A percentile compares a stretch with the other conserved stretches of the same genome.
Conservation (phyloP, 1,284 basidiomycete genomes). For the Volvariella surrecta region DNA sequence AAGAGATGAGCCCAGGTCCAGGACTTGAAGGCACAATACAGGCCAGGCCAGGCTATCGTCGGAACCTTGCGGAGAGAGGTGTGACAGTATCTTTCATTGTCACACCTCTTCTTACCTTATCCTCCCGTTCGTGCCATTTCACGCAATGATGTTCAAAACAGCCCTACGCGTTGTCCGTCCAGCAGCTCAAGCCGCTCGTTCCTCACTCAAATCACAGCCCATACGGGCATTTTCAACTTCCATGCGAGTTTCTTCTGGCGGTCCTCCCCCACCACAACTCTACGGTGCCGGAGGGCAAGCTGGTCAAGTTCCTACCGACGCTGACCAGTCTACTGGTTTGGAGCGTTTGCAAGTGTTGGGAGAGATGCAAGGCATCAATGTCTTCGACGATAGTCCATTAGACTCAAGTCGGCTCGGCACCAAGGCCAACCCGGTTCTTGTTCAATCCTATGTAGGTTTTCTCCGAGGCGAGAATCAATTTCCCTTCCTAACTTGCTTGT, state of each 20-base stretch:
- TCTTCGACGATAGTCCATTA: constrained; percentile 88
- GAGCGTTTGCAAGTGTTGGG: constrained; percentile 93
- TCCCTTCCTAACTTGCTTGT: not conserved
- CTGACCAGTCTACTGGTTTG: constrained; percentile 91
- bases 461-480: too few species aligned
- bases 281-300: constrained; percentile 69
- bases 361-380: constrained; percentile 80
- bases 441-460: constrained; percentile 75
- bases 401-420: constrained; percentile 87
- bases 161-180: constrained; percentile 31
- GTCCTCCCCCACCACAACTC: constrained; percentile 56
- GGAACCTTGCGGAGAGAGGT: not conserved
- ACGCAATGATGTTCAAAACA: constrained; percentile 26
- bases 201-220: constrained; percentile 21
- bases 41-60: not conserved
- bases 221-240: constrained; percentile 52
- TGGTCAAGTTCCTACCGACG: constrained; percentile 77
- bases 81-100: not conserved
- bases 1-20: not conserved
- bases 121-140: constrained; percentile 1
- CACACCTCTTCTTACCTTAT: constrained; percentile 15
- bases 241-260: constrained; percentile 40
- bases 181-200: constrained; percentile 24
- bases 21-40: not conserved
- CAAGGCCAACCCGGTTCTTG: constrained; percentile 78